Percentiles rank a stretch among this genome's conserved stretches.
These are phyloP conservation scores for Suillus bovinus DNA, from an alignment of 768 basidiomycete species.

Conservation along the genomic window DNA sequence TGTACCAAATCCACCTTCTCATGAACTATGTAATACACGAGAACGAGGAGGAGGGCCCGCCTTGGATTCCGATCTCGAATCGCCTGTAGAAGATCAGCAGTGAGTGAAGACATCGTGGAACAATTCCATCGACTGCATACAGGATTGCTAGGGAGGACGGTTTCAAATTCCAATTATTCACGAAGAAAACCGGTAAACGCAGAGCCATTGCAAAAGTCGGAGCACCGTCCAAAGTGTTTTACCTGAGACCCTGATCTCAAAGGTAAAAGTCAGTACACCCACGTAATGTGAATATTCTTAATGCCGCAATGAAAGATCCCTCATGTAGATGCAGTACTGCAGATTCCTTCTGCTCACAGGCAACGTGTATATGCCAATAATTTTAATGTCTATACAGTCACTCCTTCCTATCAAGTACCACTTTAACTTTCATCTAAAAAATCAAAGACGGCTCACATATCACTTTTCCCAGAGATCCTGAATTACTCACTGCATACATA, in stretches of 20 bases:
- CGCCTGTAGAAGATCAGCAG: too few species aligned
- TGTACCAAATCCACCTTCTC: too few species aligned
- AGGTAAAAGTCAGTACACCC: too few species aligned
- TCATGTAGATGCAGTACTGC: not conserved
- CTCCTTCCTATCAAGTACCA: not conserved
- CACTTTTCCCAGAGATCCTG: not conserved
- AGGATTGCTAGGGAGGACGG: not conserved
- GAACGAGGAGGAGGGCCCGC: too few species aligned
- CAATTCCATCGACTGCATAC: not conserved
- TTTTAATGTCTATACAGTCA: not conserved
- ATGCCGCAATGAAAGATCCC: not conserved
- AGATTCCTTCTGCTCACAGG: not conserved
- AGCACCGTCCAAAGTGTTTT: not conserved
- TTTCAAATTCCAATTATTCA: not conserved
- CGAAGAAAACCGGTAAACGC: not conserved
- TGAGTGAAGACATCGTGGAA: too few species aligned
- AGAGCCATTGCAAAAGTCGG: not conserved
- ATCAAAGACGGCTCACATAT: not conserved
- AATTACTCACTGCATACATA: not conserved
- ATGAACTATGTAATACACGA: too few species aligned
- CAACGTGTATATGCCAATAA: not conserved
- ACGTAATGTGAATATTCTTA: not conserved
- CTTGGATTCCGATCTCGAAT: too few species aligned
- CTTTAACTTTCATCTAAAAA: not conserved
- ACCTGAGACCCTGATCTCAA: not conserved